These are phyloP conservation scores for Colletotrichum musae DNA, from an alignment of 2,329 filamentous ascomycete species.

Conservation along the genomic window DNA sequence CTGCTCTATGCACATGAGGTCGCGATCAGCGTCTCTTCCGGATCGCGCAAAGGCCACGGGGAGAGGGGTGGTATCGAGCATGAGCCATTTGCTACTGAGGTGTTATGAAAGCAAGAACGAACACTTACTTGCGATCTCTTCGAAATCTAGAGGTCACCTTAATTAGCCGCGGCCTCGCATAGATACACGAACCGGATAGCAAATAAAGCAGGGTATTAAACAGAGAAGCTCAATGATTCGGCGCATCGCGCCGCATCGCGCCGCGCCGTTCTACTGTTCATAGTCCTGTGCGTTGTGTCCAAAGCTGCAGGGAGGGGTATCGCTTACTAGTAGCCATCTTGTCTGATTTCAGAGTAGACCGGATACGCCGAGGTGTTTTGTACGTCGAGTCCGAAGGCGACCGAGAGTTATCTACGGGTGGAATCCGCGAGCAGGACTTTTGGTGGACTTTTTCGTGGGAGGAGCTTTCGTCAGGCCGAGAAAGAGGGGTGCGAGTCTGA, in stretches of 20 bases:
- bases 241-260: too few species aligned
- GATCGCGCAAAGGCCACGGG: neutral
- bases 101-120: neutral
- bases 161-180: conserved; percentile 14
- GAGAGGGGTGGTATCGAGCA: neutral
- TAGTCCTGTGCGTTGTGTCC: neutral
- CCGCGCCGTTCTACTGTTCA: neutral
- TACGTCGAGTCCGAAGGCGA: neutral
- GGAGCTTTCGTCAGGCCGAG: conserved; percentile 36
- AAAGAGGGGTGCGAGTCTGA: conserved; percentile 28
- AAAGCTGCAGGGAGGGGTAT: neutral
- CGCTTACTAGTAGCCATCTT: conserved; percentile 40
- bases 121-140: conserved; percentile 64
- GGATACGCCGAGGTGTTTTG: neutral
- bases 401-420: conserved; percentile 15
- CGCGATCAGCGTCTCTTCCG: conserved; percentile 14
- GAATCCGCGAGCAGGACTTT: conserved; percentile 9
- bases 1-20: conserved; percentile 71
- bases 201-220: neutral
- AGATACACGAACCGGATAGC: neutral
- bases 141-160: conserved; percentile 54
- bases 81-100: neutral
- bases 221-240: neutral
- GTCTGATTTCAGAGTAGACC: conserved; percentile 22
- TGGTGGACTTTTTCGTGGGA: conserved; percentile 21